phyloP scores from a whole-genome alignment of 768 basidiomycete species.

The Boletus reticulatus region DNA sequence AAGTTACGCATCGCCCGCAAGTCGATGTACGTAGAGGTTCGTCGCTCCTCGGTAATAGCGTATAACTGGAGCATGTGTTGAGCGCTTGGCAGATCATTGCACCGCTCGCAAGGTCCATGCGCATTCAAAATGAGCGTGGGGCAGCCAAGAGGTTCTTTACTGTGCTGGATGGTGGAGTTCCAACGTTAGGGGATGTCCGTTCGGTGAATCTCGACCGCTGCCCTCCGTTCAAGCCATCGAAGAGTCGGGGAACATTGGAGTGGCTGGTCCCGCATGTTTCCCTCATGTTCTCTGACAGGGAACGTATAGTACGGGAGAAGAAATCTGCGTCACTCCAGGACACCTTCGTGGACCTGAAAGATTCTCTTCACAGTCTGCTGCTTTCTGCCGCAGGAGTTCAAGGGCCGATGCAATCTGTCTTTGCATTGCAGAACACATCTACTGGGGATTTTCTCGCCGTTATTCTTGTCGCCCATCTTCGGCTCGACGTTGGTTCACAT shows the following conservation, averaged over 20 bases:
- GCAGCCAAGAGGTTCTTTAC: constrained; percentile 31
- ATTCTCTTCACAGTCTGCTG: constrained; percentile 30
- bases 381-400: constrained; percentile 23
- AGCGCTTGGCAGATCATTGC: constrained; percentile 19
- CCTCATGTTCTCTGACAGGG: constrained; percentile 33
- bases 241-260: constrained; percentile 2
- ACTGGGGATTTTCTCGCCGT: constrained; percentile 33
- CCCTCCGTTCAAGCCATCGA: constrained; percentile 29
- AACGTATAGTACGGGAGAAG: constrained; percentile 15
- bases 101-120: constrained; percentile 15
- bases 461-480: constrained; percentile 45
- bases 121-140: constrained; percentile 12
- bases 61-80: not conserved
- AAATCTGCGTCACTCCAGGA: constrained; percentile 8
- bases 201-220: constrained; percentile 36
- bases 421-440: constrained; percentile 16
- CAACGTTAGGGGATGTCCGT: constrained; percentile 38
- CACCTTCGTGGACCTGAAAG: constrained; percentile 33
- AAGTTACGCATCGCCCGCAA: constrained; percentile 52
- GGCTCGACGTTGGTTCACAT: constrained; percentile 47
- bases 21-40: constrained; percentile 46
- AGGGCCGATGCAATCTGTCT: constrained; percentile 16
- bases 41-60: not conserved
- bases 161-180: constrained; percentile 8
- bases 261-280: constrained; percentile 36